Evolutionary conservation across 2,329 filamentous ascomycete genomes (phyloP), one percentile per base, ranked within the genome.

Genomic region (Claviceps africana): DNA sequence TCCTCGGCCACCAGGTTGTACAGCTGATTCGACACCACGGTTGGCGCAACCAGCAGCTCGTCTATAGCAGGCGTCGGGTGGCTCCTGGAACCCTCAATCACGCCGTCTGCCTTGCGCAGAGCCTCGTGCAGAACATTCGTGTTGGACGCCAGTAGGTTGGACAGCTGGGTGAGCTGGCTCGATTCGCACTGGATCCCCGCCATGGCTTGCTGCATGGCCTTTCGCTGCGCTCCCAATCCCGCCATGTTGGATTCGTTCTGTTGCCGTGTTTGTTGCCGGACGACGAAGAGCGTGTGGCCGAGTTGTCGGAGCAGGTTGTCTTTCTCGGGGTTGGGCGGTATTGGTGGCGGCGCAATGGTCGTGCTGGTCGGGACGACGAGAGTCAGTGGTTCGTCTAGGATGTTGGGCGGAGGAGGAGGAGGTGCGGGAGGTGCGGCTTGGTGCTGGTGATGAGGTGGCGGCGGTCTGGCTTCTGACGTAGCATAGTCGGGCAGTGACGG

Each of bases 271-370:
- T 78, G 77, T 55, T 82, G 80, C 17, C 90, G 82, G 56, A 86
- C 82, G 40, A 78, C 71, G 51, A 82, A 74, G 3, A 97, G 72
- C 0, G 82, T 79, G 52, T 77, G 73, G 37, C 84, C 88, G 31
- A 97, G 77, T 45, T 89, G 85, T 51, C 78, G 77, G 3, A 95
- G 76, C 17, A 97, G 78, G 21, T 86, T 84, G 66, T 97, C 89
- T 65, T 95, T 96, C 68, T 97, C 88, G 0, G 93, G 93, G 61
- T 98, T 98, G 0, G 89, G 90, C 0, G 93, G 91, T 33, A 96
- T 88, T 0, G 91, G 90, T 0, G 93, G 91, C 1, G 88, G 81
- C 6, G 84, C 76, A 8, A 81, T 64, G 22, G 75, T 70, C 0
- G 72, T 69, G 4, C 70, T 65, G 1, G 72, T 67, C 2, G 78